Conservation (phyloP, 768 basidiomycete genomes). For the Sporobolomyces phaffii region DNA sequence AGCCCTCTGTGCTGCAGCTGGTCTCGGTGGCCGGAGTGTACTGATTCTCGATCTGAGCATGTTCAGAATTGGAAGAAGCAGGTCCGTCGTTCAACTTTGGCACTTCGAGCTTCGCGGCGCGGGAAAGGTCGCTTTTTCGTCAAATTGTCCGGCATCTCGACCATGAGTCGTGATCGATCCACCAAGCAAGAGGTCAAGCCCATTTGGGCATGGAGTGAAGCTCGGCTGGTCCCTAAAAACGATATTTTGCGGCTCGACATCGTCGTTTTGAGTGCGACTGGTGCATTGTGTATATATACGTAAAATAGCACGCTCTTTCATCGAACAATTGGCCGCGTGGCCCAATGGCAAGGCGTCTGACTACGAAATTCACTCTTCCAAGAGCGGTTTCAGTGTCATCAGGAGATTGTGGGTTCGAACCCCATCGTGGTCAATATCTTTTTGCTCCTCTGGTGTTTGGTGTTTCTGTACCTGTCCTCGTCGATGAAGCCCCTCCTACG, state of each 20-base stretch:
- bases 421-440: background rate
- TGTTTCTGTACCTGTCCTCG: no score
- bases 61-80: no score
- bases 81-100: no score
- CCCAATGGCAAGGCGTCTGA: conserved; percentile 20
- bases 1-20: background rate
- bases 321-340: conserved; percentile 5
- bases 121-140: no score
- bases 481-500: background rate
- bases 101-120: no score
- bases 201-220: no score
- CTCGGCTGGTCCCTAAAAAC: no score
- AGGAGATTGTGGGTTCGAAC: background rate
- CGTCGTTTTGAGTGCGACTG: background rate
- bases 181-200: no score
- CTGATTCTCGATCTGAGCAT: no score
- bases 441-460: background rate
- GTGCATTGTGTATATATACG: background rate
- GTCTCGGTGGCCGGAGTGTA: background rate
- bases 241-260: no score
- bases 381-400: background rate
- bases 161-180: no score
- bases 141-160: no score
- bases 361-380: conserved; percentile 2
- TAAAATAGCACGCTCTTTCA: background rate